Percentiles rank a stretch among this genome's conserved stretches.
phyloP scores from a whole-genome alignment of 108 stramenopile genomes.

The Nitzschia sp. region DNA sequence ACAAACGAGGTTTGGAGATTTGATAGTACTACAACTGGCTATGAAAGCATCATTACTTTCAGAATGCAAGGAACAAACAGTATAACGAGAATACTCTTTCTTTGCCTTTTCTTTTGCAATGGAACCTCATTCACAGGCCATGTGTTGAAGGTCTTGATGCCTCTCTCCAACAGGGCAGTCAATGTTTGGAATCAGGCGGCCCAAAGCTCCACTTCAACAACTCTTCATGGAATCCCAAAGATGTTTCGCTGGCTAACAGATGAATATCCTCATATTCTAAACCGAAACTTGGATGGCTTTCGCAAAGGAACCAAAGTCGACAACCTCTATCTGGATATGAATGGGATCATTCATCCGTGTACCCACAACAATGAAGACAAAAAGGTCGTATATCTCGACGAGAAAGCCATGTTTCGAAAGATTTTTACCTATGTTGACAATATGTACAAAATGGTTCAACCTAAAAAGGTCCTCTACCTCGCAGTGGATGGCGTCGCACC shows the following conservation, averaged over 20 bases:
- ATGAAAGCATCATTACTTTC: no score
- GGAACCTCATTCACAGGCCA: no score
- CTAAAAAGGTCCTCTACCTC: constrained; percentile 84
- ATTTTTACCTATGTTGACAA: constrained; percentile 95
- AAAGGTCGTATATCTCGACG: constrained; percentile 85
- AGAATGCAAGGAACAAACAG: no score
- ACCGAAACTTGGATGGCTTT: constrained; percentile 84
- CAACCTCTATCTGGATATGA: constrained; percentile 99
- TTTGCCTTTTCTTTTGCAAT: no score
- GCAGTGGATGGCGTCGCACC: constrained; percentile 99
- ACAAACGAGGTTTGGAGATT: no score
- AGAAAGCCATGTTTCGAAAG: constrained; percentile 96
- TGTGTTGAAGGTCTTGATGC: no score
- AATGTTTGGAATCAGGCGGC: no score
- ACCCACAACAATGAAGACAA: constrained; percentile 88
- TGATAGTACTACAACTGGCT: no score
- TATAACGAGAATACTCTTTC: no score
- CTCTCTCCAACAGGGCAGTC: no score
- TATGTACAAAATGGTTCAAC: constrained; percentile 92
- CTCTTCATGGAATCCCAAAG: constrained; percentile 93
- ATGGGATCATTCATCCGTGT: constrained; percentile 99
- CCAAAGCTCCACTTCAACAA: constrained; percentile 23
- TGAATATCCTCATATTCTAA: constrained; percentile 96
- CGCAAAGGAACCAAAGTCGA: constrained; percentile 57
- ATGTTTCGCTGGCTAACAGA: constrained; percentile 99